Evolutionary conservation across 202 grass and related monocot species (phyloP), one percentile per base, ranked within the genome.

Genomic region (Zoysia matrella): DNA sequence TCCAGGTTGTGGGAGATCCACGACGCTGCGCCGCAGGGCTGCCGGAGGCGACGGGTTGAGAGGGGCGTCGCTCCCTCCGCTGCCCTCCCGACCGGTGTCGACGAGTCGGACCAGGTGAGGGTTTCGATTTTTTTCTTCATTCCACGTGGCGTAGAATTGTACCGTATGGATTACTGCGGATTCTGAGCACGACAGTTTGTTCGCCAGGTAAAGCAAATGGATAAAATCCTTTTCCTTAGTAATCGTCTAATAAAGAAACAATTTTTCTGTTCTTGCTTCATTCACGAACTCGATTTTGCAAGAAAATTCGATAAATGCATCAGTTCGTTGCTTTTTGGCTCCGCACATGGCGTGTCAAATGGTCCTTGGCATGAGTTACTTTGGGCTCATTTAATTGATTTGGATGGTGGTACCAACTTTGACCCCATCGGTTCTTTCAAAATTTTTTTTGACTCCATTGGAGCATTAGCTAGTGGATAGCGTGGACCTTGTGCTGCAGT

Each of bases 1-100:
- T 88, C 95, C 16, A 91, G 86, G 72, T 73, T 97, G 54, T 97
- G 95, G 92, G 95, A 94, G 88, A 97, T 93, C 82, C 95, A 97
- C 71, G 81, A 87, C 67, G 50, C 89, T 4, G 76, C 51, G 62
- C 79, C 50, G n/a, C 62, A 40, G 57, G 80, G n/a, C 0, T 75
- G 83, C 8, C 82, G 86, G 69, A 86, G 86, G 65, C 82, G 75
- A 5, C 77, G 84, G 3, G 72, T 71, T 12, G 76, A 75, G 53
- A 88, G 16, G 54, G 78, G 36, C 53, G 30, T 71, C 39, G 47
- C 8, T 3, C 0, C 36, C 40, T 47, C 22, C 44, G 36, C 6
- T 8, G 40, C 22, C 22, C 22, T 22, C 22, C 22, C 22, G 0
- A 73, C 46, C 39, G 57, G 57, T 7, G 57, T 60, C 57, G n/a